Percentiles rank a stretch among this genome's conserved stretches.
Conservation (phyloP, 495 filamentous ascomycete genomes). For the Rusavskia elegans region DNA sequence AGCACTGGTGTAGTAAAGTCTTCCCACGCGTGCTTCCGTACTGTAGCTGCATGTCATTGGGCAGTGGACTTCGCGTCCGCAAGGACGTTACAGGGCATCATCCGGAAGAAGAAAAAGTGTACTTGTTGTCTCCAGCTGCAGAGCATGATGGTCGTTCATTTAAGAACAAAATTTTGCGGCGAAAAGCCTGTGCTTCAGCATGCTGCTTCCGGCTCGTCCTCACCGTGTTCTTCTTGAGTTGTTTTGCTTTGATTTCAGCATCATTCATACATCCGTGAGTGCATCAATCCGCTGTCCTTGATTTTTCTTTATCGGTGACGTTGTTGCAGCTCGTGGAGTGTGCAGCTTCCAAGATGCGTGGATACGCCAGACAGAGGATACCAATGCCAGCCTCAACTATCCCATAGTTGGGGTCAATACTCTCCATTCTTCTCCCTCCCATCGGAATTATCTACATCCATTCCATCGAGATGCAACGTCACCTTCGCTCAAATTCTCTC, state of each 20-base stretch:
- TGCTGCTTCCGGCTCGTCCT: neutral
- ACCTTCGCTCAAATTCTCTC: conserved; percentile 68
- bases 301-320: neutral
- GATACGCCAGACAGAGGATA: conserved; percentile 46
- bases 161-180: neutral
- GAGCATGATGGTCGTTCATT: neutral
- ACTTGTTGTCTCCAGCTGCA: neutral
- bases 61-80: neutral
- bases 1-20: neutral
- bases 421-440: conserved; percentile 60
- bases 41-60: neutral
- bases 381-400: conserved; percentile 39
- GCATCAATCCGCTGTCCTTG: too few relatives aligned
- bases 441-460: conserved; percentile 36
- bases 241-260: neutral
- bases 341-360: conserved; percentile 2
- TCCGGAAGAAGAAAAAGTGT: neutral
- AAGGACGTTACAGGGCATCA: neutral
- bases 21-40: neutral
- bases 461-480: conserved; percentile 49
- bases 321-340: neutral
- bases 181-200: too few relatives aligned
- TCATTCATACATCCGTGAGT: neutral
- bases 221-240: neutral
- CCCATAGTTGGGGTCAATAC: conserved; percentile 75